Base-by-base conservation (phyloP, 1,139 yeast genomes). In the Wickerhamomyces sp. region DNA sequence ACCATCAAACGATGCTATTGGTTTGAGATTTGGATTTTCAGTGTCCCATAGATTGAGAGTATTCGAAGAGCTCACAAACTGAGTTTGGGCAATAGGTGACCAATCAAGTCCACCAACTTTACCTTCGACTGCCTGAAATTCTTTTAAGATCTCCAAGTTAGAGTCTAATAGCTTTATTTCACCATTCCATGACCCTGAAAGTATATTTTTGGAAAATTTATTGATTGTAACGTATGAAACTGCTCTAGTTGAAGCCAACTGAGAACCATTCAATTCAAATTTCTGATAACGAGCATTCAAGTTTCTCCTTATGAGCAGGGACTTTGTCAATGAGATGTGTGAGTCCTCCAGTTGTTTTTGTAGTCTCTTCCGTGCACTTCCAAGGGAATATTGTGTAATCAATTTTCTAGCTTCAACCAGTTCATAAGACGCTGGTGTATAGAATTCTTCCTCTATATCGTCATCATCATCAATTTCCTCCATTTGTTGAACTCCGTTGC, bases 151-250 rank as follows among this genome's bases (percentile, higher is more conserved):
- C 33, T 66, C 63, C 40, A 86, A 63, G 29, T 71, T 63, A 0
- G 63, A 56, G 39, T 72, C 63, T 31, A 87, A 46, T 4, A 87
- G 48, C 49, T 75, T 75, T 6, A 89, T 57, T 18, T 75, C 73
- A 4, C 98, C 98, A 48, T 84, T 79, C 97, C 98, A 91, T 37
- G 94, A 85, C 0, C 93, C 95, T 15, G 81, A 72, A 0, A 89
- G 86, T 2, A 87, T 65, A 3, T 48, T 39, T 4, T 53, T 39
- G 0, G 65, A 53, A 0, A 31, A 36, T 1, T 67, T 65, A 15
- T 81, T 73, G 47, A 78, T 72, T 23, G 79, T 60, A 0, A 83
- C 78, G 1, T 73, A 64, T 0, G 95, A 83, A 0, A 87, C 72
- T 1, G 95, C 88, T 50, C 96, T 67, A 7, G 78, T 75, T 3